These are phyloP conservation scores for Lunasporangiospora selenospora DNA, from an alignment of 192 early-diverging fungal genomes.

Conservation along the genomic window DNA sequence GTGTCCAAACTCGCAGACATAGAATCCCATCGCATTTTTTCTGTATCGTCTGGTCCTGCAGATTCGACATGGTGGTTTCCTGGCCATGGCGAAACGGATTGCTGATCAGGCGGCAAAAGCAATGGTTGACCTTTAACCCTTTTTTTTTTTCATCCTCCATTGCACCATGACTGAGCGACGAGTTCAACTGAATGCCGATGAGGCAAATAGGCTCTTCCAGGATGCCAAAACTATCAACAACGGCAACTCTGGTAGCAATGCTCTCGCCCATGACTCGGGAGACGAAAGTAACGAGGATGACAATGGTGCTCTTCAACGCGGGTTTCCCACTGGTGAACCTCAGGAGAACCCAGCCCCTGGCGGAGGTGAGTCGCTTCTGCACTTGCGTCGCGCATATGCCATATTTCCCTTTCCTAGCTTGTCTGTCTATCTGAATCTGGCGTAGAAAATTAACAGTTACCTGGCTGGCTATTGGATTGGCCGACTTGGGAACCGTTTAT, in stretches of 20 bases:
- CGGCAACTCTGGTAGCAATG: neutral
- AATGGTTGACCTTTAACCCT: neutral
- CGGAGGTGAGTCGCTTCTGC: neutral
- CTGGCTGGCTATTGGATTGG: neutral
- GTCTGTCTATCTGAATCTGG: too few species aligned
- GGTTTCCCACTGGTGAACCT: slow-evolving; percentile 37
- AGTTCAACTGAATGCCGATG: slow-evolving; percentile 37
- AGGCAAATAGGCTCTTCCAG: slow-evolving; percentile 40
- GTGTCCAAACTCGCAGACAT: slow-evolving; percentile 33
- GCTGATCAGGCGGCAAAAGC: neutral
- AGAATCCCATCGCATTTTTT: slow-evolving; percentile 25
- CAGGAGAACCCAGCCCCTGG: slow-evolving; percentile 8
- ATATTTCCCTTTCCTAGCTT: too few species aligned
- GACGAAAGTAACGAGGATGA: slow-evolving; percentile 40
- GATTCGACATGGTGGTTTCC: slow-evolving; percentile 16
- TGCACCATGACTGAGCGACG: slow-evolving; percentile 25
- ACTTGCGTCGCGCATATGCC: too few species aligned
- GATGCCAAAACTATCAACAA: slow-evolving; percentile 14
- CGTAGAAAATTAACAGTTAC: too few species aligned
- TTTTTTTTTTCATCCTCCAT: neutral
- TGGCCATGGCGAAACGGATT: neutral
- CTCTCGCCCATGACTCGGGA: slow-evolving; percentile 21
- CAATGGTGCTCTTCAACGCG: slow-evolving; percentile 31
- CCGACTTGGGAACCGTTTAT: slow-evolving; percentile 4
- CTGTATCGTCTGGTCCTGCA: slow-evolving; percentile 18